Evolutionary conservation across 2,329 filamentous ascomycete genomes (phyloP).

Genomic region (Colletotrichum camelliae): DNA sequence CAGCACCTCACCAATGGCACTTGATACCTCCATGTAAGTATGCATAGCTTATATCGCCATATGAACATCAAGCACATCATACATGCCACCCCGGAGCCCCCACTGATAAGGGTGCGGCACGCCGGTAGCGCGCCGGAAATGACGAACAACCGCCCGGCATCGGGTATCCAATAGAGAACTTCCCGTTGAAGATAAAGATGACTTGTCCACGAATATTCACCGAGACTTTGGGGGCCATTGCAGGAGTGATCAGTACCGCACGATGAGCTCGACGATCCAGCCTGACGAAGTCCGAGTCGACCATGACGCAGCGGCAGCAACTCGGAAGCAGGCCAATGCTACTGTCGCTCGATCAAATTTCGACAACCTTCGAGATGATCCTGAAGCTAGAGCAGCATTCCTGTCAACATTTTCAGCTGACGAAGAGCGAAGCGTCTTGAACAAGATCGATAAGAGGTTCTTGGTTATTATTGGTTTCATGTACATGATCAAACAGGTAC

Average conservation of each 20-base stretch:
- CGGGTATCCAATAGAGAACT: background rate
- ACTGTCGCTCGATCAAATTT: background rate
- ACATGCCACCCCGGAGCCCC: background rate
- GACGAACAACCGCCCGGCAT: background rate
- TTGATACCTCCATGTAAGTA: background rate
- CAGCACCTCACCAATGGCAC: background rate
- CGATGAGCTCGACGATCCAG: background rate
- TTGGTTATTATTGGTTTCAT: conserved; percentile 42
- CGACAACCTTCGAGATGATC: conserved; percentile 20
- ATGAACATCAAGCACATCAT: conserved; percentile 1
- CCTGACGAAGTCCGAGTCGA: background rate
- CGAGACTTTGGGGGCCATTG: background rate
- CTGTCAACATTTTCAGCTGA: conserved; percentile 41
- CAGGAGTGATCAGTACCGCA: background rate
- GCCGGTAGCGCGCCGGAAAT: background rate
- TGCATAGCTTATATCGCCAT: background rate
- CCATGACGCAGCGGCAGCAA: background rate
- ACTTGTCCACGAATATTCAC: background rate
- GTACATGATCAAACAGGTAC: conserved; percentile 46
- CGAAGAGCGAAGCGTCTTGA: conserved; percentile 42
- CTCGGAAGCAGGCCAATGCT: background rate
- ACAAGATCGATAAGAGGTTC: conserved; percentile 44
- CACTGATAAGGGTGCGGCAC: background rate
- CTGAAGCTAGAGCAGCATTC: conserved; percentile 31
- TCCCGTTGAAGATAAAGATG: background rate